Percentiles rank a stretch among this genome's conserved stretches.
These are phyloP conservation scores for Lachnellula cervina DNA, from an alignment of 2,329 filamentous ascomycete genomes.

Conservation along the genomic window DNA sequence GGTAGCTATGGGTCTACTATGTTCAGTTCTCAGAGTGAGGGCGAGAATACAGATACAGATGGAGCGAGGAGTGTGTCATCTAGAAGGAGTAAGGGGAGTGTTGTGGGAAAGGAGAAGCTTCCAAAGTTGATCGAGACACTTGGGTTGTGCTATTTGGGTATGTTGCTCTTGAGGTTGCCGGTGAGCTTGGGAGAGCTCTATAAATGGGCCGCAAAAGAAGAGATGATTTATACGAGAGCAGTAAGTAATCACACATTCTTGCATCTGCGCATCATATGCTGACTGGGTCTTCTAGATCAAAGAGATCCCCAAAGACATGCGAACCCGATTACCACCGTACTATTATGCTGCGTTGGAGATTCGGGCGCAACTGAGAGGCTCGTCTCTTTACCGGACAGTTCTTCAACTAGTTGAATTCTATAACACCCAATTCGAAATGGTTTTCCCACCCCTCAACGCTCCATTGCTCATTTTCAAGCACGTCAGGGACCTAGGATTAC, in stretches of 20 bases:
- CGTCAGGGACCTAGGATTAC: slow-evolving; percentile 67
- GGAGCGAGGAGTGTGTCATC: slow-evolving; percentile 39
- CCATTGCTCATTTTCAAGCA: slow-evolving; percentile 64
- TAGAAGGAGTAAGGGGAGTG: slow-evolving; percentile 36
- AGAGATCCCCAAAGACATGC: slow-evolving; percentile 59
- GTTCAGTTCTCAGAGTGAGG: slow-evolving; percentile 34
- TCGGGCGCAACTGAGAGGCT: slow-evolving; percentile 40
- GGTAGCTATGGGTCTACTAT: slow-evolving; percentile 30
- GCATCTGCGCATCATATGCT: background rate
- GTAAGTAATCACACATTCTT: slow-evolving; percentile 37
- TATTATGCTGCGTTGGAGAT: slow-evolving; percentile 58
- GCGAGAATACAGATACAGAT: slow-evolving; percentile 32
- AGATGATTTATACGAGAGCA: slow-evolving; percentile 68
- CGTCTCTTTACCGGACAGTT: slow-evolving; percentile 60
- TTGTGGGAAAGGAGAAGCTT: slow-evolving; percentile 31
- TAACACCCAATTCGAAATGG: slow-evolving; percentile 61
- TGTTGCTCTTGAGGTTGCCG: slow-evolving; percentile 69
- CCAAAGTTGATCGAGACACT: slow-evolving; percentile 73
- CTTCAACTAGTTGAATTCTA: slow-evolving; percentile 60
- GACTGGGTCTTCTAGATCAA: slow-evolving; percentile 39
- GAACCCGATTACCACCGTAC: slow-evolving; percentile 55
- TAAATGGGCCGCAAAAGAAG: slow-evolving; percentile 60
- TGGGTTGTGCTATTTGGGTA: slow-evolving; percentile 73
- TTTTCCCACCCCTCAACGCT: slow-evolving; percentile 68
- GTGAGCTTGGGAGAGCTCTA: slow-evolving; percentile 69